Evolutionary conservation across 2,329 filamentous ascomycete species (phyloP).

Genomic region (Mollisiaceae sp.): DNA sequence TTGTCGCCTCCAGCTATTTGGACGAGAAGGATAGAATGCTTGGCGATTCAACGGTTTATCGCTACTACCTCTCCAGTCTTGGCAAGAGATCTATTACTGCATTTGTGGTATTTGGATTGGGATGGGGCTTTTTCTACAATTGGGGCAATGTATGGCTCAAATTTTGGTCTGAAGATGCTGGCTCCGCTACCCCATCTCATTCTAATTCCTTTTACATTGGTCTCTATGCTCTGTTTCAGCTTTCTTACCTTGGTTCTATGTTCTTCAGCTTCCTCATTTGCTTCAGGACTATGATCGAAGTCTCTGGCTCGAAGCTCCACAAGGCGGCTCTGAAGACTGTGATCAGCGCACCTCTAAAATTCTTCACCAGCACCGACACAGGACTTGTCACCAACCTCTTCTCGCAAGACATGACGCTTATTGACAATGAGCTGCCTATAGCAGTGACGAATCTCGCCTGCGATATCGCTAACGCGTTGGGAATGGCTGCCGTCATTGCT

Average conservation of each 20-base stretch:
- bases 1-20: conserved; percentile 1
- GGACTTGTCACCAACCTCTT: conserved; percentile 34
- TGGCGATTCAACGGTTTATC: conserved; percentile 33
- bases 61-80: conserved; percentile 27
- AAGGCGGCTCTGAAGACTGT: conserved; percentile 31
- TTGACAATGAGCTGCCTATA: conserved; percentile 37
- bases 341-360: conserved; percentile 27
- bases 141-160: conserved; percentile 26
- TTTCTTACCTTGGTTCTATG: conserved; percentile 35
- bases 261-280: conserved; percentile 32
- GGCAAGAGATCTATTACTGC: conserved; percentile 3
- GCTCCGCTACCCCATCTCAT: conserved; percentile 29
- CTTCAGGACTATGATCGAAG: conserved; percentile 27
- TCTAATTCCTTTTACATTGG: conserved; percentile 37
- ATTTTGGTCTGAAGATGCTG: conserved; percentile 37
- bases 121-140: conserved; percentile 35
- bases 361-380: conserved; percentile 30
- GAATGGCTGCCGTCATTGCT: conserved; percentile 17
- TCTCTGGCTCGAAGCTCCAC: conserved; percentile 37
- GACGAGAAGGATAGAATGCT: conserved; percentile 9
- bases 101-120: conserved; percentile 23
- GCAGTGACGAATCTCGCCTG: conserved; percentile 18
- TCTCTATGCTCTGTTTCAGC: conserved; percentile 39
- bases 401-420: conserved; percentile 35
- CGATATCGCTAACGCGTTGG: conserved; percentile 4